Conservation (phyloP, 179 eudicot species). For the Amaranthus tricolor region DNA sequence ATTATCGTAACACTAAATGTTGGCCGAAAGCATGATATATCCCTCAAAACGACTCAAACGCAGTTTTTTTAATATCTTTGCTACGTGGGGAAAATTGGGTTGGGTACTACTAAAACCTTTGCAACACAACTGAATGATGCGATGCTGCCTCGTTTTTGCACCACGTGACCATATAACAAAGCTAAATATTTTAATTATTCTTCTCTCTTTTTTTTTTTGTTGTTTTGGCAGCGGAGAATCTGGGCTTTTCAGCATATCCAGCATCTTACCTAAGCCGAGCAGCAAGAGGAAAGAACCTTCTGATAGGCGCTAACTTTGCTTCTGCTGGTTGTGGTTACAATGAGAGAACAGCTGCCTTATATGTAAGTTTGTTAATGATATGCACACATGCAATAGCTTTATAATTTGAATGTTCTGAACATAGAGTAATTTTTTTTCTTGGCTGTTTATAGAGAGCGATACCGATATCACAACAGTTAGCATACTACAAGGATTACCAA, state of each 20-base stretch:
- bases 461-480: slow-evolving; percentile 38
- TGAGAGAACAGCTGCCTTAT: slow-evolving; percentile 37
- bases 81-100: too few species aligned
- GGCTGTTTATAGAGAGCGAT: slow-evolving; percentile 28
- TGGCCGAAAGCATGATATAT: too few species aligned
- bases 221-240: slow-evolving; percentile 12
- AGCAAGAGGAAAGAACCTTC: slow-evolving; percentile 12
- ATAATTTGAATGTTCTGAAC: too few species aligned
- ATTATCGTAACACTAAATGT: too few species aligned
- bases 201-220: not conserved
- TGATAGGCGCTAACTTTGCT: slow-evolving; percentile 39
- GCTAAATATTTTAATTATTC: too few species aligned
- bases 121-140: too few species aligned
- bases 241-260: slow-evolving; percentile 11
- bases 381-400: slow-evolving; percentile 1
- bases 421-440: not conserved
- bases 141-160: too few species aligned
- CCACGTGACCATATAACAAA: too few species aligned
- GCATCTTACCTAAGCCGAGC: slow-evolving; percentile 13
- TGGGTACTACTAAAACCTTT: too few species aligned
- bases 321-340: slow-evolving; percentile 47
- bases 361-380: slow-evolving; percentile 23
- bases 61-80: too few species aligned
- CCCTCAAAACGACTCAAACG: too few species aligned
- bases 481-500: slow-evolving; percentile 40